Conservation (phyloP, 352 stramenopile genomes). For the Globisporangium takayamanum region DNA sequence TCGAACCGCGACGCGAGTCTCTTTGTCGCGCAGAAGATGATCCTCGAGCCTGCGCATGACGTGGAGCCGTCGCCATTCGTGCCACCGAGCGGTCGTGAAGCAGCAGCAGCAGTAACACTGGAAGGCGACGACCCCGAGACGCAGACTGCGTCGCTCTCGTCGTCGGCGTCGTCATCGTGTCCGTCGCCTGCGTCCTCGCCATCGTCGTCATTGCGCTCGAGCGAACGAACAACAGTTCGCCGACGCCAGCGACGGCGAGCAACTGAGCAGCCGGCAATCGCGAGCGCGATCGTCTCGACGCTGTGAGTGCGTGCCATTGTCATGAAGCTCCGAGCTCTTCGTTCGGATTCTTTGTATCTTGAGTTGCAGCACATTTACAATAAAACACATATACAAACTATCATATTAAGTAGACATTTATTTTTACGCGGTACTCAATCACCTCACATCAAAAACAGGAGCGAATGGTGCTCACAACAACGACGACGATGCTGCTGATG, state of each 20-base stretch:
- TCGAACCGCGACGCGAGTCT: conserved; percentile 87
- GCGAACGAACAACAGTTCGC: conserved; percentile 1
- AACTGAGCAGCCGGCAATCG: not conserved
- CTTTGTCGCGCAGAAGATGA: conserved; percentile 88
- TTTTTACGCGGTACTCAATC: too few relatives aligned
- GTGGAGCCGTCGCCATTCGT: not conserved
- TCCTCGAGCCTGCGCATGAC: conserved; percentile 43
- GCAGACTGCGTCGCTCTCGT: conserved; percentile 13
- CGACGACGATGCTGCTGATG: conserved; percentile 2
- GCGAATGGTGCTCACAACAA: not conserved
- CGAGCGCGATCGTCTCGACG: too few relatives aligned
- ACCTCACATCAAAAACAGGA: too few relatives aligned
- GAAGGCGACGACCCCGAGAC: conserved; percentile 5
- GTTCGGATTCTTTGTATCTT: not conserved
- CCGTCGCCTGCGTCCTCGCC: not conserved
- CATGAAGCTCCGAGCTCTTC: not conserved
- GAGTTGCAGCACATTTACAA: not conserved
- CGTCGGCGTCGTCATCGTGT: conserved; percentile 4
- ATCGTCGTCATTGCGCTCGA: not conserved
- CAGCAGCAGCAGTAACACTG: not conserved
- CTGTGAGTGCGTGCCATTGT: not conserved
- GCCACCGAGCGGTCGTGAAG: not conserved
- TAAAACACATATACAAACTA: too few relatives aligned
- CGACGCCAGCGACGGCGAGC: conserved; percentile 8
- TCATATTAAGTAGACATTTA: too few relatives aligned